Evolutionary conservation across 1,284 basidiomycete species (phyloP), one percentile per base, ranked within the genome.

Genomic region (Fomitopsis pinicola): DNA sequence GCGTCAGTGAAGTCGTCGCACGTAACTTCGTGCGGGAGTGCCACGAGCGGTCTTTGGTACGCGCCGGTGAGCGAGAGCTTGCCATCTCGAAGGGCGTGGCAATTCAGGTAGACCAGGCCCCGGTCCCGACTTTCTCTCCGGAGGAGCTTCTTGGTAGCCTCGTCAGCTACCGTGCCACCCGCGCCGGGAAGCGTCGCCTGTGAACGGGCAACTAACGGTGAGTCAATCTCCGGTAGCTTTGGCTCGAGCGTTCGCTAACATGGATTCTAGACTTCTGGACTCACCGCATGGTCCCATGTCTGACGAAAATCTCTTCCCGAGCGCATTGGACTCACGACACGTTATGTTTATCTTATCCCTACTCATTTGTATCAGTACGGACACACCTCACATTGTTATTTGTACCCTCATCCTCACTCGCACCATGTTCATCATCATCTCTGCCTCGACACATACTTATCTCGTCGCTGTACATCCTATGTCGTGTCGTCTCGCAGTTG

Each of bases 161-260:
- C 3, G 8, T n/a, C 33, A 26, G 9, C 9, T 35, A 22, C 33
- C n/a, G 19, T 12, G 52, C 36, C 35, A 15, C 30, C 30, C 30
- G 35, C 2, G n/a, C n/a, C 9, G 56, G 48, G 55, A 56, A 60
- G 59, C 59, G 59, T 57, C 54, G 54, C n/a, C 54, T 42, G 28
- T 57, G 7, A 57, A 10, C 15, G 46, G 19, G 33, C 22, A 6
- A 30, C 4, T 3, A 26, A 30, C 26, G 28, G 48, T 50, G 48
- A 50, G 48, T 50, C 38, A 40, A 14, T 10, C 4, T 17, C 5
- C 48, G 12, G 28, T 50, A 3, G 12, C 30, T 9, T 22, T 3
- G 30, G 2, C 28, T 10, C 40, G 12, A 33, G 30, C 3, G n/a
- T 22, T 38, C 17, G 38, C 52, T 54, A 9, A 54, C 52, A 5